Base-by-base conservation (phyloP, 345 rosid species). In the Salix arbutifolia region DNA sequence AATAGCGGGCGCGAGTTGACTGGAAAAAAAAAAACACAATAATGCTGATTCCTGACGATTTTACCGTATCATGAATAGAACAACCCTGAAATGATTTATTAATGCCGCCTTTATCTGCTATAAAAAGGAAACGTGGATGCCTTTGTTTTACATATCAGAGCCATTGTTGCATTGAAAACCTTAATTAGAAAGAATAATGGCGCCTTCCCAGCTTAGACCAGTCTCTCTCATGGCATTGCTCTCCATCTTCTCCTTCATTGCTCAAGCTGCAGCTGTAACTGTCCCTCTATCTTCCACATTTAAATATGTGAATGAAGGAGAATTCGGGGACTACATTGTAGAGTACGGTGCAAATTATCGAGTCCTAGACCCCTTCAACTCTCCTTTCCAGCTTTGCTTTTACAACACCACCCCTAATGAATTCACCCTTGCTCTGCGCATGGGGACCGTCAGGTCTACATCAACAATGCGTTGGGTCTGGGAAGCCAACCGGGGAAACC, bases 321-420 rank as follows among this genome's bases (percentile, higher is more conserved):
- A 81, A 42, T 83, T 88, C 4, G 89, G 89, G 0, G 71, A 71
- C 0, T 71, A 76, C 40, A 0, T 77, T 0, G 85, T 78, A 7
- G 87, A 91, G 71, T 89, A 91, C 37, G 75, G 35, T 10, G 89
- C 77, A 1, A 28, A 78, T 70, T 88, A 85, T 65, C 85, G 89
- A 26, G 72, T 35, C 38, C 16, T 79, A n/a, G 8, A 35, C 18
- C 46, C 83, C 0, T 77, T 40, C 35, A 79, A 19, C n/a, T 77
- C 78, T 19, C 91, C 89, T n/a, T 92, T 89, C 76, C 87, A 83
- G 25, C 86, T 92, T 4, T 83, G 85, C 81, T 92, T 90, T 76
- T 88, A 86, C 46, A 89, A 86, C 78, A 92, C 89, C 64, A 90
- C 92, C 38, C 85, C 90, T 8, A 83, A 87, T 71, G 90, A 85